Evolutionary conservation across 805 yeast species (phyloP).

Genomic region (Lipomyces yamadae): DNA sequence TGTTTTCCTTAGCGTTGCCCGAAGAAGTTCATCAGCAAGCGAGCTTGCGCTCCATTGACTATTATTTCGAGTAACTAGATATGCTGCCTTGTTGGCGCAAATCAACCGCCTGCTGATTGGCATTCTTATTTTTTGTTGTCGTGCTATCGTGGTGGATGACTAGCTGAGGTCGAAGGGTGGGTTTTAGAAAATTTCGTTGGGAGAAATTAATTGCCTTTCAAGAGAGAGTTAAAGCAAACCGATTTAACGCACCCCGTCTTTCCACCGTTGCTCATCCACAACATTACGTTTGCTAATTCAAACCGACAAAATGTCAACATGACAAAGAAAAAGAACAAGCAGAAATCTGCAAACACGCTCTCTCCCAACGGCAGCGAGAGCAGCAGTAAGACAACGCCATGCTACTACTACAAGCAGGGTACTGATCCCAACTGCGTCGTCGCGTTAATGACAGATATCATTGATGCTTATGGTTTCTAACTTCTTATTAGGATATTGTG

Average conservation of each 20-base stretch:
- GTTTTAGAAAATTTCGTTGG: background rate
- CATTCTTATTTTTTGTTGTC: background rate
- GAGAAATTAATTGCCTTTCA: background rate
- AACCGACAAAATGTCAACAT: background rate
- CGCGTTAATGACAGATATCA: background rate
- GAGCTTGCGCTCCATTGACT: conserved; percentile 6
- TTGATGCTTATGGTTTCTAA: background rate
- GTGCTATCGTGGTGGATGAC: background rate
- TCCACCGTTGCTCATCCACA: background rate
- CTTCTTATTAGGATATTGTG: conserved; percentile 5
- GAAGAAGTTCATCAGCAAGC: conserved; percentile 9
- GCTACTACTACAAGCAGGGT: background rate
- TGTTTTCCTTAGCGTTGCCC: background rate
- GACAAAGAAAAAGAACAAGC: conserved; percentile 3
- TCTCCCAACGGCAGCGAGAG: background rate
- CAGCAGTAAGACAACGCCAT: background rate
- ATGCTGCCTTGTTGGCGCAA: background rate
- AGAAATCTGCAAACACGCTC: background rate
- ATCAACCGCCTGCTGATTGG: background rate
- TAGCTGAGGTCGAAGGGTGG: background rate
- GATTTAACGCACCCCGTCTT: too few species aligned
- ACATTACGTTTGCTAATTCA: background rate
- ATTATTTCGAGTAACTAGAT: background rate
- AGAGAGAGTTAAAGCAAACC: too few species aligned
- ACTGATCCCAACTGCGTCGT: background rate